Base-by-base conservation (phyloP, 495 filamentous ascomycete species). In the Talaromyces liani region DNA sequence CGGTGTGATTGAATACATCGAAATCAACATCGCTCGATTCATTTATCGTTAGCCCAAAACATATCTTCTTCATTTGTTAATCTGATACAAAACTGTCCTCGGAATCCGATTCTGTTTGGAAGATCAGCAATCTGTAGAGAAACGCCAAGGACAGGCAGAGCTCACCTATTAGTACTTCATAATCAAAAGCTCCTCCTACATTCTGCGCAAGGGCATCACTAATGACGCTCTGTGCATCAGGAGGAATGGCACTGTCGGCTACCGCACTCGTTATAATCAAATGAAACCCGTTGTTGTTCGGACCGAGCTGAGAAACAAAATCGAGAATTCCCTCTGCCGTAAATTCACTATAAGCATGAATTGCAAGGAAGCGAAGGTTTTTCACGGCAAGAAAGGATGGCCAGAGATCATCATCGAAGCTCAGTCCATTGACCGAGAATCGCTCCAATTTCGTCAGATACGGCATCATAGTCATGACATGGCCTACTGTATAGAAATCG, bases 371-470 rank as follows among this genome's bases (percentile, higher is more conserved):
- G 33, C 73, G 76, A 27, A 88, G 72, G n/a, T 71, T 67, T 4
- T 69, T 64, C 27, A 76, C 66, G 41, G 70, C 63, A 8, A 82
- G 57, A 29, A 82, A 74, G 4, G 68, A 67, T 10, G 73, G 67
- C 71, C 84, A 84, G 10, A 81, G 71, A 47, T 73, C 74, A 64
- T 88, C 81, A 0, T 80, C 75, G 31, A 86, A 74, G 10, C 77
- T 79, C 47, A 82, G 83, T 36, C 85, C 83, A 60, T 81, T 79
- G 25, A 80, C 75, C 66, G 75, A 80, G 39, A 89, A 76, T 4
- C 81, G 73, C 65, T 87, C 84, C 16, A 91, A 73, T 3, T 71
- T 66, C 0, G 75, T 72, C 31, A 88, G 72, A 14, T 70, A 74
- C 25, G 74, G 71, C 1, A 84, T 79, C 6, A 90, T 73, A 9